Evolutionary conservation across 805 yeast genomes (phyloP), one percentile per base, ranked within the genome.

Genomic region (Monosporozyma aerobia): DNA sequence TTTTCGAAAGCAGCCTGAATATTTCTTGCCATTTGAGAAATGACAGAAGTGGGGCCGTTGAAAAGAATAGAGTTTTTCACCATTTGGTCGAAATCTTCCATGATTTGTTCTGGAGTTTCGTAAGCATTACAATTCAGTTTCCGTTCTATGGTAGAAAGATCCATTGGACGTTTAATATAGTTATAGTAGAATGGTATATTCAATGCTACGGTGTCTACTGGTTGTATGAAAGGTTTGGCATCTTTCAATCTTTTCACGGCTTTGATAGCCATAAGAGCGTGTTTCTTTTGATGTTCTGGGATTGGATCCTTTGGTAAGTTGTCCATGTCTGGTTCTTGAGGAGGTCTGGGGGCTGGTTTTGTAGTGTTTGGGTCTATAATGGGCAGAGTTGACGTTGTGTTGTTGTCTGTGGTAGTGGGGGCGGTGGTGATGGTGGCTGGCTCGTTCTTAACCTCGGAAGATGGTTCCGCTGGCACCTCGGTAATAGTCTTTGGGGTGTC

Each of bases 171-270:
- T 57, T 79, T 77, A 62, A 94, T 82, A 63, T 80, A 82, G 61
- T 89, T 90, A 68, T 84, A 88, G 68, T 94, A 94, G 57, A 86
- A 81, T 3, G 99, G 99, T 52, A 94, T 87, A 63, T 90, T 89
- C 56, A 89, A 79, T 65, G 87, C 89, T 48, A 85, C 83, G 3
- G 80, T 86, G 67, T 94, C 98, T 22, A 94, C 99, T 0, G 99
- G 99, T 50, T 75, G 80, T 46, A 88, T 65, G 65, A 94, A 94
- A 1, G 98, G 98, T 14, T 76, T 81, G 1, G 98, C 95, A 70
- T 94, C 99, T 69, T 90, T 88, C 63, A 92, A 77, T 56, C 98
- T 75, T 68, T 87, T 89, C 56, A 94, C 84, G 11, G 95, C 90
- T 62, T 90, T 87, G 49, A 94, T 76, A 1, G 90, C 80, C 56